Evolutionary conservation across 352 stramenopile genomes (phyloP), one percentile per base, ranked within the genome.

Genomic region (Phytophthora chlamydospora): DNA sequence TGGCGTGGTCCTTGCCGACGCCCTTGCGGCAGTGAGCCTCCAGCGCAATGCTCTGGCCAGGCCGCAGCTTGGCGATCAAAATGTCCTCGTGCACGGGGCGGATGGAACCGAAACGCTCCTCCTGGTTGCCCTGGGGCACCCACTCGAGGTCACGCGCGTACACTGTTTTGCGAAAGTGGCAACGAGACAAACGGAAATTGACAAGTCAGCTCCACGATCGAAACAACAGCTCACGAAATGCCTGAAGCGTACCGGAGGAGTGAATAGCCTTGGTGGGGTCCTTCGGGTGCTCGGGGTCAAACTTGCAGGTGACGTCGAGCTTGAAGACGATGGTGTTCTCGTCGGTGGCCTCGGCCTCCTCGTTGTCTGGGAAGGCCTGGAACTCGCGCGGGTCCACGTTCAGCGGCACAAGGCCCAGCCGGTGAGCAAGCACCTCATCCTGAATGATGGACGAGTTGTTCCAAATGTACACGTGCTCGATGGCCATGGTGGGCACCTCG

Each of bases 281-380:
- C 43, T 85, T 84, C 21, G 84, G 79, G 58, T 90, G 68, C 17
- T 78, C 76, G 1, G 83, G 80, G 59, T 93, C 80, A 33, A 70
- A 80, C 46, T 76, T 87, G 73, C 95, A 98, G 3, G 81, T 96
- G 7, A 98, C 90, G 42, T 98, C 88, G 19, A 99, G 78, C 76
- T 96, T 95, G 67, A 98, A 98, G 12, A 99, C 96, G 58, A 98
- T 86, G 3, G 96, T 98, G 80, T 99, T 99, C 50, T 96, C 87
- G 77, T 99, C 96, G 0, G 91, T 98, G 16, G 88, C 77, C 45
- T 97, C 91, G 3, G 86, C 88, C 55, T 97, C 88, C 33, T 97
- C 88, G 44, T 95, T 79, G 56, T 95, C 85, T 21, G 86, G 79
- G 55, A 95, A 95, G 11, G 83, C 72, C 68, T 95, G 84, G 65